Percentiles rank a stretch among this genome's conserved stretches.
Conservation (phyloP, 805 yeast species). For the Candida oleophila region DNA sequence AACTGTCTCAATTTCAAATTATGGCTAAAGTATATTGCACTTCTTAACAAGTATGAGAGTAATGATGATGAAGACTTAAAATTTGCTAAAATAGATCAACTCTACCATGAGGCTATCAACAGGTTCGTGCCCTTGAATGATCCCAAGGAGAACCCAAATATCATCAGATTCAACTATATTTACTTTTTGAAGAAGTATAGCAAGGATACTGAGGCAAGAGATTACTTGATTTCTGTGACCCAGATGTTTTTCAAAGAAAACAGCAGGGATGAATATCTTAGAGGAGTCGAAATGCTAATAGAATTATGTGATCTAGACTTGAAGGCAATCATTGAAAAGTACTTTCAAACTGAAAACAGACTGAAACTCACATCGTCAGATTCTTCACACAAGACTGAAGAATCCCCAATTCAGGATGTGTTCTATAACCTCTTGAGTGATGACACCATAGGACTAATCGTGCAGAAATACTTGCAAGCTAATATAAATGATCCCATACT, state of each 20-base stretch:
- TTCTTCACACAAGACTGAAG: background rate
- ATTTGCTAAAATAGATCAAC: conserved; percentile 31
- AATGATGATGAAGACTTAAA: conserved; percentile 14
- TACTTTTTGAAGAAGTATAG: conserved; percentile 18
- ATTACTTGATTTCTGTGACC: conserved; percentile 25
- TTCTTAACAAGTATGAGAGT: conserved; percentile 34
- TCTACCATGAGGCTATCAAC: conserved; percentile 54
- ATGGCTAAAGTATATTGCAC: conserved; percentile 70
- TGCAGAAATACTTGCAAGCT: conserved; percentile 32
- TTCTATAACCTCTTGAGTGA: conserved; percentile 32
- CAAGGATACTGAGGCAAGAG: conserved; percentile 20
- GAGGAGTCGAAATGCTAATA: conserved; percentile 5
- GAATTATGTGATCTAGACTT: conserved; percentile 13
- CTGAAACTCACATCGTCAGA: background rate
- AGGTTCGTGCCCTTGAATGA: conserved; percentile 32
- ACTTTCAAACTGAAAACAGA: conserved; percentile 13
- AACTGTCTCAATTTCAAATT: conserved; percentile 56
- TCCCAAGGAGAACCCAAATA: conserved; percentile 11
- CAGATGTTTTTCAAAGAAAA: conserved; percentile 22
- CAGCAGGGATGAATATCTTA: conserved; percentile 9
- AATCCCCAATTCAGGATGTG: conserved; percentile 7
- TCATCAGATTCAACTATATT: conserved; percentile 25
- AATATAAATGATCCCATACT: conserved; percentile 21
- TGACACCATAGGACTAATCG: conserved; percentile 37
- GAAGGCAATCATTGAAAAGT: conserved; percentile 15